Evolutionary conservation across 1,284 basidiomycete genomes (phyloP), one percentile per base, ranked within the genome.

Genomic region (Marasmius tenuissimus): DNA sequence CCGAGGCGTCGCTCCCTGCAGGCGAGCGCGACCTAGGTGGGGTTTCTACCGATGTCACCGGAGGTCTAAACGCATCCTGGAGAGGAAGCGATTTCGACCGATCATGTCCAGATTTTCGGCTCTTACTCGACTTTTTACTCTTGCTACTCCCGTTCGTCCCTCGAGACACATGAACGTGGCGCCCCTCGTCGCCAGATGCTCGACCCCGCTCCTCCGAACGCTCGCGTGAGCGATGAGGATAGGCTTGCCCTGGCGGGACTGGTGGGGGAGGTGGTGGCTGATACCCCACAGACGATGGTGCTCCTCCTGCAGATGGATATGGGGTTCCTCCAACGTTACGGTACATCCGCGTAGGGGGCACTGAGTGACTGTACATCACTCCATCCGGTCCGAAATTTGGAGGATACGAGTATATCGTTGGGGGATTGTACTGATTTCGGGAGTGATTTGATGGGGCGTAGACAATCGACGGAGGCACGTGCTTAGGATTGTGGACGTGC

Each of bases 321-420:
- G 59, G 59, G 40, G 59, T n/a, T n/a, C 45, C 57, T 9, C 47
- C 27, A 12, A 48, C 54, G 51, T 52, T 56, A n/a, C 52, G 63
- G 38, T 48, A 49, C 40, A 52, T 45, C 49, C 57, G 58, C 40
- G 55, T 67, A 14, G 75, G 69, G 48, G 75, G 77, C 5, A 81
- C 78, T n/a, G 83, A 85, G 62, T 84, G 81, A 56, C 82, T 85
- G 65, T 85, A 81, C 7, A 79, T 80, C 75, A 85, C 78, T 3
- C 83, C 79, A 58, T 81, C 77, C 0, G 80, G 78, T 12, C 75
- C 78, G 71, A 74, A 75, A 63, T 71, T 80, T 60, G 76, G 84
- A 61, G 73, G 81, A 66, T 75, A 78, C 65, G 76, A 78, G 70
- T 67, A 81, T 66, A 85, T 79, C 1, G 77, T 75, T n/a, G 83